Evolutionary conservation across 2,329 filamentous ascomycete genomes (phyloP), one percentile per base, ranked within the genome.

Genomic region (Venturia effusa): DNA sequence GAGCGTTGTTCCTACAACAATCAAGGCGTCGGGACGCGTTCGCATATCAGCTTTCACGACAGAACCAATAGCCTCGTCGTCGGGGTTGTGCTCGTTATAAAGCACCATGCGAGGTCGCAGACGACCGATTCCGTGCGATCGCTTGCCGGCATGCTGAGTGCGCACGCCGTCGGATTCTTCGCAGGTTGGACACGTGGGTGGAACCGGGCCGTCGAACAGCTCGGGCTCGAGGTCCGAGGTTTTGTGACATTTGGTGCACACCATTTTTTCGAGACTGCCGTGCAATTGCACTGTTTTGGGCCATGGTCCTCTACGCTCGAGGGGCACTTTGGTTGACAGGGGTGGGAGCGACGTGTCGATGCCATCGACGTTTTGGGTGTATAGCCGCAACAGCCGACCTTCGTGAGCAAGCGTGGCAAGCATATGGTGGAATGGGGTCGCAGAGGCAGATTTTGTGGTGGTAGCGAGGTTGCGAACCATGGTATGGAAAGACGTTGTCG

Each of bases 81-180:
- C 94, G 0, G 94, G 94, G 72, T 97, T 97, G 73, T 90, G 88
- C 74, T 99, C 94, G 73, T 97, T 97, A 79, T 99, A 99, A 11
- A 99, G 82, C 4, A 97, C 93, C 79, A 99, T 97, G 64, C 94
- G 85, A 27, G 94, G 94, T 27, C 94, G 86, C 67, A 99, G 79
- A 66, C 90, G 86, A 51, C 94, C 94, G 69, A 99, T 89, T 1
- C 94, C 94, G 71, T 97, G 94, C 71, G 92, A 96, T 65, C 94
- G 86, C 76, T 96, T 93, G 60, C 92, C 92, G 15, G 87, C 89
- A 67, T 86, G 81, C 4, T 82, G 81, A 19, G 88, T 89, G 70
- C 94, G 89, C 59, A 92, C 84, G 65, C 84, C 76, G 72, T 99
- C 93, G 65, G 85, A 84, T 66, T 84, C 84, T 62, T 86, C 83